Percentiles rank a stretch among this genome's conserved stretches.
Evolutionary conservation across 108 stramenopile genomes (phyloP).

Genomic region (Pseudonitzschia pungens): DNA sequence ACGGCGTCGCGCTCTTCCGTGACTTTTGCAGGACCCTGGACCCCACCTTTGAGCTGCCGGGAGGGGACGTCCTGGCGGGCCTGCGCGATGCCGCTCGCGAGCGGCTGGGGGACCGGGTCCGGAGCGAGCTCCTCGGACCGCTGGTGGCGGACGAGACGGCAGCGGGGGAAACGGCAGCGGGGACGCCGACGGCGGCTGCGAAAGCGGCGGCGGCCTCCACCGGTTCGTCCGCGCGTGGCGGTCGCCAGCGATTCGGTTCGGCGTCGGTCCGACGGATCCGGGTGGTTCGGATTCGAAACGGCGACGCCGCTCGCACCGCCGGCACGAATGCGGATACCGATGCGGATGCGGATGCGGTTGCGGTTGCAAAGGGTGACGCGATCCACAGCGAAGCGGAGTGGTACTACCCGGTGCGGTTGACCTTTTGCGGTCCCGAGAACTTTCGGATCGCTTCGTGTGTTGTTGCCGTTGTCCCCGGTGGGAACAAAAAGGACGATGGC

Average conservation of each 20-base stretch:
- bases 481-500: neutral
- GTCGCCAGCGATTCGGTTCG: conserved; percentile 7
- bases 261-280: neutral
- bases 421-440: conserved; percentile 19
- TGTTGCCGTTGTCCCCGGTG: conserved; percentile 12
- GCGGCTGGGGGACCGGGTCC: neutral
- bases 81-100: neutral
- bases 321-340: neutral
- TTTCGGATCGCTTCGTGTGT: conserved; percentile 15
- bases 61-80: neutral
- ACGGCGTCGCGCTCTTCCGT: neutral
- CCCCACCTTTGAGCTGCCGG: neutral
- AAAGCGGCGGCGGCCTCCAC: no score
- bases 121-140: neutral
- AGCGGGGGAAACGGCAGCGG: no score
- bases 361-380: no score
- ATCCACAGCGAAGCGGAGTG: neutral
- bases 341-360: neutral
- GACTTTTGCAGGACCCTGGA: conserved; percentile 6
- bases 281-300: neutral
- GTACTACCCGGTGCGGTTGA: conserved; percentile 14
- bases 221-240: no score
- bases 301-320: neutral
- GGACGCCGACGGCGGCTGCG: no score
- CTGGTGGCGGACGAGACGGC: no score